Conservation (phyloP, 352 stramenopile species). For the Phytophthora tubulina region DNA sequence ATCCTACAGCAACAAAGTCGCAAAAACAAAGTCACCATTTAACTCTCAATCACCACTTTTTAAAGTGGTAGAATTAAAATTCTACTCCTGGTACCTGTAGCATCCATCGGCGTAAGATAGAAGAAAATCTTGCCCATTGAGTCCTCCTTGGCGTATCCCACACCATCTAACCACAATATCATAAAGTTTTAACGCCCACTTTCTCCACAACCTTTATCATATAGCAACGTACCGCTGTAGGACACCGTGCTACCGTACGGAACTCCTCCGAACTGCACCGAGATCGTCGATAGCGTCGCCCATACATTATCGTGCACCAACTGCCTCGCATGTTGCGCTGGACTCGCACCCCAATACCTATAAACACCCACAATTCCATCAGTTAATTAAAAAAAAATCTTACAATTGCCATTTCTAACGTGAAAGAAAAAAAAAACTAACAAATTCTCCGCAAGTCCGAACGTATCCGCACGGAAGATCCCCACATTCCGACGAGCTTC, state of each 20-base stretch:
- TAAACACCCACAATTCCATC: not conserved
- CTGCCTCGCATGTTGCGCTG: conserved; percentile 60
- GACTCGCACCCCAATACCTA: conserved; percentile 32
- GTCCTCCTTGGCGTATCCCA: conserved; percentile 55
- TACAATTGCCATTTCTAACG: too few species aligned
- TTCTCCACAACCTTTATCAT: not conserved
- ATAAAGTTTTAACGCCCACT: not conserved
- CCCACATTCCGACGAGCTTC: conserved; percentile 17
- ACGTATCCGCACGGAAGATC: conserved; percentile 33
- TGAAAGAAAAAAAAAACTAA: conserved; percentile 11
- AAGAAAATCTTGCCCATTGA: conserved; percentile 78
- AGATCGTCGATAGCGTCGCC: conserved; percentile 73
- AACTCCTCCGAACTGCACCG: conserved; percentile 60
- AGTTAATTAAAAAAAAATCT: too few species aligned
- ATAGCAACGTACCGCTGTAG: conserved; percentile 63
- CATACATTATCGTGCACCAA: conserved; percentile 76
- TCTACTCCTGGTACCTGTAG: conserved; percentile 34
- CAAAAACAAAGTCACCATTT: not conserved
- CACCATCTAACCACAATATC: conserved; percentile 51
- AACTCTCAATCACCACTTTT: not conserved
- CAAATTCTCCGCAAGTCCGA: conserved; percentile 26
- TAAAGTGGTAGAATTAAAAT: too few species aligned
- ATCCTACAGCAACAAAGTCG: conserved; percentile 27
- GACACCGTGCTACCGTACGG: conserved; percentile 69
- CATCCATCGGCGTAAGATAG: conserved; percentile 71